phyloP scores from a whole-genome alignment of 352 stramenopile species.

The Thalassiosira exigua region DNA sequence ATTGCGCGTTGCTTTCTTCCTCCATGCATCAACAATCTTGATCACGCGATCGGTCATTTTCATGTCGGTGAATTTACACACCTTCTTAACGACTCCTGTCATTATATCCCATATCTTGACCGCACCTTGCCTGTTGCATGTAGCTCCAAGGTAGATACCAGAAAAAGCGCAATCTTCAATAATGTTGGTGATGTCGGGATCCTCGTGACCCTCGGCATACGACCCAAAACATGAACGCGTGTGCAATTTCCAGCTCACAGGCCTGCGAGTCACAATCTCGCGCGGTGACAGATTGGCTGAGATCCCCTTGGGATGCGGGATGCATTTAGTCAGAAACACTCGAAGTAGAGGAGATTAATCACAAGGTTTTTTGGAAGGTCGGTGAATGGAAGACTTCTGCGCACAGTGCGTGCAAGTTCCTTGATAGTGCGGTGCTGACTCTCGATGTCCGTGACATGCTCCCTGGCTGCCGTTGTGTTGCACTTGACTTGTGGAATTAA shows the following conservation, averaged over 20 bases:
- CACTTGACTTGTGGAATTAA: conserved; percentile 13
- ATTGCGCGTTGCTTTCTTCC: too few species aligned
- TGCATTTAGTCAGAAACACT: conserved; percentile 13
- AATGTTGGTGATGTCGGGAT: conserved; percentile 43
- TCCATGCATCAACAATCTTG: conserved; percentile 38
- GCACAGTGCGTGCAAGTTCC: conserved; percentile 10
- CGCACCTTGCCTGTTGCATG: conserved; percentile 52
- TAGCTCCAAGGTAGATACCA: conserved; percentile 35
- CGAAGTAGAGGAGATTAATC: conserved; percentile 14
- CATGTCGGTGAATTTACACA: conserved; percentile 39
- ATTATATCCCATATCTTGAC: conserved; percentile 56
- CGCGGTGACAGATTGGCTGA: conserved; percentile 32
- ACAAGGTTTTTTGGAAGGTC: background rate
- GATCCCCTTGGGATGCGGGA: background rate
- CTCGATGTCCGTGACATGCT: conserved; percentile 39
- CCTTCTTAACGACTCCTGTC: conserved; percentile 42
- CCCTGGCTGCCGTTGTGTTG: background rate
- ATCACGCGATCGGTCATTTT: conserved; percentile 58
- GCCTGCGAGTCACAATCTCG: conserved; percentile 30
- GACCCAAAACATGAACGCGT: conserved; percentile 42
- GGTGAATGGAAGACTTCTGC: conserved; percentile 5
- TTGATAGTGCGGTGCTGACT: conserved; percentile 12
- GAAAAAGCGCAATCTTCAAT: conserved; percentile 19
- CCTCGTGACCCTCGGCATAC: conserved; percentile 65
- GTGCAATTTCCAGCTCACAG: conserved; percentile 55